Evolutionary conservation across 1,284 basidiomycete genomes (phyloP).

Genomic region (Cutaneotrichosporon arboriforme): DNA sequence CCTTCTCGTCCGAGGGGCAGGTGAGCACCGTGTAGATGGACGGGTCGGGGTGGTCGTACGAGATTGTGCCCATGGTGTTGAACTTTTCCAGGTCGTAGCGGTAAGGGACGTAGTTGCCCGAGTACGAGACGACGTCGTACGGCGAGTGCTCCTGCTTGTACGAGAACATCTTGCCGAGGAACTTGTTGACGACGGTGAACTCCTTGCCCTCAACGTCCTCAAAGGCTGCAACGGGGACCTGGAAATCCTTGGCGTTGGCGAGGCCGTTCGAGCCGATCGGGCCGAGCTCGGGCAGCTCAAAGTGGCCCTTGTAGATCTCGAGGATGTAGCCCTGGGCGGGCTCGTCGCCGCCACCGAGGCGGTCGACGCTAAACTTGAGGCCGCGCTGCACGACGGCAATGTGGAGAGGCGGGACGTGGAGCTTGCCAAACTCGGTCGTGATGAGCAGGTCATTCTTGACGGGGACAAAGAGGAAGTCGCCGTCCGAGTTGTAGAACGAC

Average conservation of each 20-base stretch:
- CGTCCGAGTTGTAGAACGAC: constrained; percentile 63
- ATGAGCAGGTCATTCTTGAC: constrained; percentile 62
- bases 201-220: constrained; percentile 53
- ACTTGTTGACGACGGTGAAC: constrained; percentile 50
- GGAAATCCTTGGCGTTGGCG: constrained; percentile 61
- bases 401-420: constrained; percentile 62
- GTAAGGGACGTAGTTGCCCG: constrained; percentile 65
- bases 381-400: constrained; percentile 61
- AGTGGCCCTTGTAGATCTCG: constrained; percentile 61
- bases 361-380: constrained; percentile 57
- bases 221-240: constrained; percentile 59
- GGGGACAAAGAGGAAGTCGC: constrained; percentile 63
- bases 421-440: constrained; percentile 63
- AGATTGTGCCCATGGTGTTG: constrained; percentile 60
- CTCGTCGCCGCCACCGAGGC: background rate
- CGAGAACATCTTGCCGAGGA: constrained; percentile 36
- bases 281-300: constrained; percentile 60
- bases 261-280: constrained; percentile 60
- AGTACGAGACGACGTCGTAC: constrained; percentile 63
- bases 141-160: constrained; percentile 47
- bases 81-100: constrained; percentile 66
- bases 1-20: constrained; percentile 53
- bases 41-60: constrained; percentile 49
- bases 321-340: constrained; percentile 51
- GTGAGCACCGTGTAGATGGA: constrained; percentile 35